Evolutionary conservation across 2,329 filamentous ascomycete genomes (phyloP), one percentile per base, ranked within the genome.

Genomic region (Colletotrichum orbiculare): DNA sequence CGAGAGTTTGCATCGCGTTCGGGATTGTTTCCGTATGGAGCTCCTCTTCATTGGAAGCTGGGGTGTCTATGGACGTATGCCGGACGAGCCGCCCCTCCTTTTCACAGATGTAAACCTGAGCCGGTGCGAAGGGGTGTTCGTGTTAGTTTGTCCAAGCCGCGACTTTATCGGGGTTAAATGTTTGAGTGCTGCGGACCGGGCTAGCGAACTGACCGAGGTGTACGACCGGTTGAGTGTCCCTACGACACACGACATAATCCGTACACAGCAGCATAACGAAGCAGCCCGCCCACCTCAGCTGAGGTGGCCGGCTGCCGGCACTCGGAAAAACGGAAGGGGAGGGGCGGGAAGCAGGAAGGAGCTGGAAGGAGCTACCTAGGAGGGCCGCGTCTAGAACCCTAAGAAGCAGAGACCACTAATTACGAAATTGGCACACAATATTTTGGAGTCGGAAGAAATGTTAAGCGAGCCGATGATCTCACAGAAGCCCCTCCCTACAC

Each of bases 381-480:
- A 25, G 25, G 37, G 41, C 12, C 53, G 63, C 63, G 63, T 56
- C 63, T 63, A 8, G 63, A 66, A 63, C 63, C 63, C 63, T 66
- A 66, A 66, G 53, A 54, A 25, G 50, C 17, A 25, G 49, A 43
- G 38, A 39, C 34, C 47, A 42, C 33, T 38, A 43, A 41, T 52
- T 11, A 47, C 25, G 48, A 57, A 58, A 61, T 47, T n/a, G 38
- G 37, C 59, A 66, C 61, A 62, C 62, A 65, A 65, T 62, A 65
- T 45, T 55, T 25, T 38, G 61, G 60, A 45, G 61, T 35, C 37
- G 25, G 60, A 48, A 60, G 49, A 65, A 63, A 56, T 62, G 50
- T 43, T 65, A 66, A 66, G 63, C 63, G 63, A 66, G 59, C 46
- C 58, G 57, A 64, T 56, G 57, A 57, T 57, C 58, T 63, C 50